Conservation (phyloP, 1,284 basidiomycete species). For the Puccinia brachypodii region DNA sequence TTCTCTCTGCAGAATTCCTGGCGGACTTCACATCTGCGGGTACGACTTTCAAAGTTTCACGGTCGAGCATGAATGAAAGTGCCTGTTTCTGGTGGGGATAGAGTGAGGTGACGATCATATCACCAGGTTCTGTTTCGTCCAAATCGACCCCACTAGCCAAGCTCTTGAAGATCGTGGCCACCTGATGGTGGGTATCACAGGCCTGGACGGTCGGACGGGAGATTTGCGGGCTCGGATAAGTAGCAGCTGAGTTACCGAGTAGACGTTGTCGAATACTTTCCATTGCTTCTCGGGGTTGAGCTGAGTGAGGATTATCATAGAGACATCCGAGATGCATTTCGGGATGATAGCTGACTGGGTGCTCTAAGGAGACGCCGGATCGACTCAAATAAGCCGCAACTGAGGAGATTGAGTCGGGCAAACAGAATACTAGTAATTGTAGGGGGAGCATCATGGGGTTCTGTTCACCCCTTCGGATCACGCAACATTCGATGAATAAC, state of each 20-base stretch:
- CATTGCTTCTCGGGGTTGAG: conserved; percentile 68
- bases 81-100: conserved; percentile 99
- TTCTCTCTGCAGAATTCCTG: conserved; percentile 6
- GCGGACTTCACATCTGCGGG: background rate
- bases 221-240: background rate
- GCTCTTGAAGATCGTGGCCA: conserved; percentile 88
- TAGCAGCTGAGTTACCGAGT: conserved; percentile 49
- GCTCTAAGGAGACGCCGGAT: conserved; percentile 72
- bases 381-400: conserved; percentile 74
- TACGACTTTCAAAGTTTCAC: conserved; percentile 63
- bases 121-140: conserved; percentile 74
- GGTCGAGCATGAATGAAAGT: conserved; percentile 89
- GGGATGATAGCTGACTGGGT: conserved; percentile 67
- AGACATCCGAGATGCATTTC: conserved; percentile 66
- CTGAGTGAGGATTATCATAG: conserved; percentile 86
- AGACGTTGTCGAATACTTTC: conserved; percentile 49
- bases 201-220: background rate
- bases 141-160: conserved; percentile 83
- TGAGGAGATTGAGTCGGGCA: conserved; percentile 80
- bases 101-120: conserved; percentile 81
- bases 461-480: conserved; percentile 53
- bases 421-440: conserved; percentile 84
- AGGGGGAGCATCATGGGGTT: conserved; percentile 77
- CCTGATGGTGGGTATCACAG: conserved; percentile 74
- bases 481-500: conserved; percentile 42